Evolutionary conservation across 306 rosid genomes (phyloP), one percentile per base, ranked within the genome.

Genomic region (Argentina anserina): DNA sequence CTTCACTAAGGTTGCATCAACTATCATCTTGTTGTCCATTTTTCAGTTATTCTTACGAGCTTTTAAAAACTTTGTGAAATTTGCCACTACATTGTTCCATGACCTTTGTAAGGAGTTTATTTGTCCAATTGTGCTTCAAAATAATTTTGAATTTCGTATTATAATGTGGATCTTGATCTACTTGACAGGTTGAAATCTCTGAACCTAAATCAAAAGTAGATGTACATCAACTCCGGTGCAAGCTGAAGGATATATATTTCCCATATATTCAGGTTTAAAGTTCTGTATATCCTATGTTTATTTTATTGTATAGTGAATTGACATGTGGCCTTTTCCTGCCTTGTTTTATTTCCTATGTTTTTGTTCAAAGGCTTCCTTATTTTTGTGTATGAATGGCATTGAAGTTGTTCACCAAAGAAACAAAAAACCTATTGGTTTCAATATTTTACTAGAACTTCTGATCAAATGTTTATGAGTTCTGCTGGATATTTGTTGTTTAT

Each of bases 251-350:
- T 69, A 84, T 86, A 46, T 89, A 89, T 69, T 89, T 86, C 49
- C 93, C 93, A 1, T 89, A 89, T 66, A 84, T 89, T 73, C 90
- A 89, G 93, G 93, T 86, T 68, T 66, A 67, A 37, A 52, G 49
- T 49, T 36, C 61, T 26, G 23, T 31, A n/a, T 25, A 9, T 23
- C 33, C 17, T 20, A 21, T n/a, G 23, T 14, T 10, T 14, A 13
- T 0, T 9, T 18, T 28, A 34, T 34, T 20, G 6, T 59, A 9
- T 59, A 15, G 36, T 31, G n/a, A 59, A 6, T 59, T 6, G 6
- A 59, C 13, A 31, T 9, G 52, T 0, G 21, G 52, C 21, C 52
- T 17, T 46, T 46, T 3, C n/a, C 18, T 2, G 49, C 31, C 68
- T 3, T 6, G 31, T 37, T 37, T 5, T 37, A n/a, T 64, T 37